phyloP scores from a whole-genome alignment of 202 grass and related monocot species.

The Zizania palustris region DNA sequence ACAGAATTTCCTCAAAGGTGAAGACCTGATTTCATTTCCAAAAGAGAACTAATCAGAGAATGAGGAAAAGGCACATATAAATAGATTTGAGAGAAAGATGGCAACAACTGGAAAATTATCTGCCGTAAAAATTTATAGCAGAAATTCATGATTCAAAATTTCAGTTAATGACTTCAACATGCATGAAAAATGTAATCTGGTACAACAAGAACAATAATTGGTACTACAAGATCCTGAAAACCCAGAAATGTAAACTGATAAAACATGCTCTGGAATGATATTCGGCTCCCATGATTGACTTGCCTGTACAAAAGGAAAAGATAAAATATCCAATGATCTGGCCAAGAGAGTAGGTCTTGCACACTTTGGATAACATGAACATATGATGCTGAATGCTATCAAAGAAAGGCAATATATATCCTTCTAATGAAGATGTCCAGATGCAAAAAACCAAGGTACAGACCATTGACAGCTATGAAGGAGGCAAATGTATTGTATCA shows the following conservation, averaged over 20 bases:
- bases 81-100: slow-evolving; percentile 16
- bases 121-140: background rate
- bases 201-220: background rate
- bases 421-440: slow-evolving; percentile 21
- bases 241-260: background rate
- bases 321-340: slow-evolving; percentile 13
- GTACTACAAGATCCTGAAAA: background rate
- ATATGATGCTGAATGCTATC: background rate
- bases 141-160: slow-evolving; percentile 2
- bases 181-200: slow-evolving; percentile 33
- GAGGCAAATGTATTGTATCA: slow-evolving; percentile 18
- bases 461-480: slow-evolving; percentile 24
- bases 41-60: slow-evolving; percentile 21
- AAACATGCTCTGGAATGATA: slow-evolving; percentile 14
- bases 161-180: background rate
- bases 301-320: slow-evolving; percentile 19
- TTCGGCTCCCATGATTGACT: slow-evolving; percentile 2
- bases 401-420: slow-evolving; percentile 16
- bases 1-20: slow-evolving; percentile 31
- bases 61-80: slow-evolving; percentile 16
- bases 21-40: slow-evolving; percentile 36
- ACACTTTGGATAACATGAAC: background rate
- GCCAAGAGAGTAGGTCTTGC: background rate
- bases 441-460: slow-evolving; percentile 25
- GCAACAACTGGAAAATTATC: background rate